Base-by-base conservation (phyloP, 805 yeast genomes). In the Kazachstania bromeliacearum region DNA sequence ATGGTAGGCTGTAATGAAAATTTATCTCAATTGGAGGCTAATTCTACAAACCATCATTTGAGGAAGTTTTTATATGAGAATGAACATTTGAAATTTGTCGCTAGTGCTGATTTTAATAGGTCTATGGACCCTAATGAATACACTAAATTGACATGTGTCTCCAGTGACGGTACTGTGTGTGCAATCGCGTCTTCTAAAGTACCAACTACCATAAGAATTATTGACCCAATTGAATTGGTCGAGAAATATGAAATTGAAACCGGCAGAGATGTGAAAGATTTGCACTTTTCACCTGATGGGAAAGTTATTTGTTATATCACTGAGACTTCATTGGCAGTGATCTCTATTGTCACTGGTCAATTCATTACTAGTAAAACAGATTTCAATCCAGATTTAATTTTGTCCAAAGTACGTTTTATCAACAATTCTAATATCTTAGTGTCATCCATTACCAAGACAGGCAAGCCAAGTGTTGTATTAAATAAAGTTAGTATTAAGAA, bases 1-100 rank as follows among this genome's bases (percentile, higher is more conserved):
- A 61, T 83, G 31, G 68, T 81, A 29, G 95, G 94, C 3, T 77
- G 87, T 47, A 88, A 88, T 55, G 85, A 82, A 47, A 69, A 75
- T 33, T 4, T 22, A 4, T 59, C 76, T 4, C 67, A 66, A 31
- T 66, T 71, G 45, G 73, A 81, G 50, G 68, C 73, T 34, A 79
- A 77, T 38, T 62, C 67, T 42, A 55, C 48, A 18, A 84, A 85
- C 56, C 72, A 76, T 48, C 88, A 82, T 59, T 57, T 89, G 50
- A 65, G 95, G 39, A 78, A 79, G 53, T 82, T 73, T 49, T 66
- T 66, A 16, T 76, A 62, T 50, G 73, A 70, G 38, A 71, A 75
- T 37, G 77, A 79, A 32, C 84, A 76, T 52, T 62, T 78, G 45
- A 71, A 73, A 42, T 75, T 72, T 47, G 66, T 71, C 13, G 76